Evolutionary conservation across 1,284 basidiomycete species (phyloP), one percentile per base, ranked within the genome.

Genomic region (Crocinoboletus sp.): DNA sequence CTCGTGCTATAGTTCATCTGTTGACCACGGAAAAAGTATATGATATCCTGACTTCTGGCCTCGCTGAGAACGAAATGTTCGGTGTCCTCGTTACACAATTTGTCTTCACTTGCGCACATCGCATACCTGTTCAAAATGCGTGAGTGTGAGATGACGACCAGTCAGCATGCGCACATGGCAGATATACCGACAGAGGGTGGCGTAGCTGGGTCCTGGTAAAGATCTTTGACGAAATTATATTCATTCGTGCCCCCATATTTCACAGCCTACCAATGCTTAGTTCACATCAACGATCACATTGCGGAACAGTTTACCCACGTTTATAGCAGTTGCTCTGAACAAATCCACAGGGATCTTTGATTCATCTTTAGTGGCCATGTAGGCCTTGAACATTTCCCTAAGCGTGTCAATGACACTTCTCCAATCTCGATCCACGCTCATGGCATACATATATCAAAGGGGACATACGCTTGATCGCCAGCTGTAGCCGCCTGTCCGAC

Each of bases 311-410:
- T 5, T 16, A 46, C 73, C 32, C 50, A 84, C 82, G 19, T 66
- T 71, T 5, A 56, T 56, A 60, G 75, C 85, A 17, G 73, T 76
- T 38, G 71, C 61, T 16, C 70, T 61, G 55, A 84, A 76, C 38
- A 94, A 66, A 66, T 94, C 89, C 17, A 80, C 74, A 6, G 92
- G 89, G 53, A 98, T 92, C 43, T 68, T 73, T 5, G 83, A 84
- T 54, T 89, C 83, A 57, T 96, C 89, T 12, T 79, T 79, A 19
- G 80, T 86, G 53, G 80, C 73, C 52, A 88, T 65, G 63, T 84
- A 89, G 28, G 79, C 70, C 36, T 73, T 69, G 69, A 97, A 98
- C 46, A 91, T 83, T 37, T 69, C 68, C 59, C 76, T 75, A 46
- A 95, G 73, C 64, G 92, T 89, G 42, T 76, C 71, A 45, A 93